phyloP scores from a whole-genome alignment of 768 basidiomycete genomes.

The Mycena rebaudengoi region DNA sequence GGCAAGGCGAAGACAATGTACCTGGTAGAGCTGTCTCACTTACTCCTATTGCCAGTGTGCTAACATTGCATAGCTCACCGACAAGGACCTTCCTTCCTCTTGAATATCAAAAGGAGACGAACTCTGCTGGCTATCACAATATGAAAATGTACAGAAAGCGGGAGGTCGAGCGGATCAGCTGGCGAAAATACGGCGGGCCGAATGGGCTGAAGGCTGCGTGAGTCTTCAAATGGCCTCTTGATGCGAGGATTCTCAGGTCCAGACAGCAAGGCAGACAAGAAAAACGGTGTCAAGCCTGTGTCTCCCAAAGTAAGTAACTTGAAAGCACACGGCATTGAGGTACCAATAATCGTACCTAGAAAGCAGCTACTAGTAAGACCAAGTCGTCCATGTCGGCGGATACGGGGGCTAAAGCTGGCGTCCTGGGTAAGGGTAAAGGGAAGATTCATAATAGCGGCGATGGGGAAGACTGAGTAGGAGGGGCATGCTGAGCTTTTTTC shows the following conservation, averaged over 20 bases:
- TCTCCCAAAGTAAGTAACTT: constrained; percentile 4
- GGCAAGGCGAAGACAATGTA: constrained; percentile 18
- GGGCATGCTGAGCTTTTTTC: too few relatives aligned
- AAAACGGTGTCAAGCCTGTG: constrained; percentile 13
- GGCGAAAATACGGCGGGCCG: constrained; percentile 23
- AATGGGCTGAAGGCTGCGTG: constrained; percentile 21
- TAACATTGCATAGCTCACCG: constrained; percentile 5
- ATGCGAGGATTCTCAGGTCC: too few relatives aligned
- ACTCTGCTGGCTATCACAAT: constrained; percentile 6
- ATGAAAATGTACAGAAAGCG: constrained; percentile 22
- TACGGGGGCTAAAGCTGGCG: constrained; percentile 1
- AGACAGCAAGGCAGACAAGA: constrained; percentile 19
- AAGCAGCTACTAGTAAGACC: constrained; percentile 3
- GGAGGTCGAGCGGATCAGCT: constrained; percentile 17
- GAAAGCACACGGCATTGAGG: too few relatives aligned
- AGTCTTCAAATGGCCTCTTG: not conserved
- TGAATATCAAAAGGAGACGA: constrained; percentile 15
- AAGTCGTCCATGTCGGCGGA: constrained; percentile 11
- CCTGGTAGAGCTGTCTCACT: constrained; percentile 1
- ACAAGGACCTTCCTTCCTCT: constrained; percentile 22
- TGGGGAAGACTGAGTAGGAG: too few relatives aligned
- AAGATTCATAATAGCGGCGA: not conserved
- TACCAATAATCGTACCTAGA: not conserved
- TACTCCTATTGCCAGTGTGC: not conserved
- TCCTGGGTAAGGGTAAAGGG: constrained; percentile 14